Conservation (phyloP, 2,329 filamentous ascomycete species). For the Sclerotinia sclerotiorum region DNA sequence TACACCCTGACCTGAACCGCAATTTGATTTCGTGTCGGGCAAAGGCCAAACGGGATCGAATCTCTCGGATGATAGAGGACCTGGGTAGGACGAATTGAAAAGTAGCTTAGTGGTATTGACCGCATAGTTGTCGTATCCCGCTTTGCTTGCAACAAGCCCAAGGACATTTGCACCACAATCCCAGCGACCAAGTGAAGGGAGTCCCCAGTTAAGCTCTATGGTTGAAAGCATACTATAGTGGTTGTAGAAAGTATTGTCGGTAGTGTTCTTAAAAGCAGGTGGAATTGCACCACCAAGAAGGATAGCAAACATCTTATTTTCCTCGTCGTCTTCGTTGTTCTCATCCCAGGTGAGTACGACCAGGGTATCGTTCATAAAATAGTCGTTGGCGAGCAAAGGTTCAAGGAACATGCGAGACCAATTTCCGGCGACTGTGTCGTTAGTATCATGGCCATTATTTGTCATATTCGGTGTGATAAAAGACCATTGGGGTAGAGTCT, state of each 20-base stretch:
- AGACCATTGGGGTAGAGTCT: constrained; percentile 61
- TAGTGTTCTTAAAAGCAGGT: constrained; percentile 47
- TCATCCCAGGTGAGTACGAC: constrained; percentile 59
- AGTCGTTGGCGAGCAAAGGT: constrained; percentile 50
- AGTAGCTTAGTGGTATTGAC: constrained; percentile 42
- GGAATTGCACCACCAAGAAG: constrained; percentile 56
- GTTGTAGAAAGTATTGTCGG: constrained; percentile 50
- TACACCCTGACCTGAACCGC: constrained; percentile 27
- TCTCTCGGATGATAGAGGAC: constrained; percentile 38
- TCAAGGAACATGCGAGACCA: constrained; percentile 54
- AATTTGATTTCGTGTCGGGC: constrained; percentile 30
- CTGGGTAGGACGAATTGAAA: constrained; percentile 47
- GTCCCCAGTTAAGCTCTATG: constrained; percentile 44
- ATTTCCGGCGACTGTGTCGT: constrained; percentile 48
- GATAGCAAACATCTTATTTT: constrained; percentile 53
- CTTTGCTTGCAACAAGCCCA: constrained; percentile 33
- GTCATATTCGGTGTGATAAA: constrained; percentile 64
- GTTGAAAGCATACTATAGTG: constrained; percentile 45
- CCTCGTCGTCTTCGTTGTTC: constrained; percentile 50
- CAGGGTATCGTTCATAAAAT: constrained; percentile 54
- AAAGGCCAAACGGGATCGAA: constrained; percentile 30
- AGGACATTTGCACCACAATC: constrained; percentile 41
- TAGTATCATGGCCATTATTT: constrained; percentile 61
- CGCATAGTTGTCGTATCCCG: constrained; percentile 30
- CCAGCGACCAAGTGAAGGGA: constrained; percentile 45